phyloP scores from a whole-genome alignment of 2,329 filamentous ascomycete genomes.

The Phyllosticta capitalensis region DNA sequence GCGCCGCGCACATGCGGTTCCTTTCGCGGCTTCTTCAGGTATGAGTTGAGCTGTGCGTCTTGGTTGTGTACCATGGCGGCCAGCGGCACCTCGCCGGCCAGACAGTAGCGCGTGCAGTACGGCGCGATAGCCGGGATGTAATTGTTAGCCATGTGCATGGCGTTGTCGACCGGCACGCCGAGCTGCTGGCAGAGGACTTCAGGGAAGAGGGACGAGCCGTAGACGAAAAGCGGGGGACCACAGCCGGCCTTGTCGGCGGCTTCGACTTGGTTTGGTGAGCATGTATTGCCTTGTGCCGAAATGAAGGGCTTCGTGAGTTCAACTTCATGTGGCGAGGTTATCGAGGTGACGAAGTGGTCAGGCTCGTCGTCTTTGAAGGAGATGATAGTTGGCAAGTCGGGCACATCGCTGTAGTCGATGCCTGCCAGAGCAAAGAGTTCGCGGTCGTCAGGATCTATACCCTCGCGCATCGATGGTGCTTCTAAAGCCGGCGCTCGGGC shows the following conservation, averaged over 20 bases:
- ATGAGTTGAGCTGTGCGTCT: neutral
- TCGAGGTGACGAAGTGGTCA: neutral
- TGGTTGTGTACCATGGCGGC: neutral
- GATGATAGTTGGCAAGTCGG: slow-evolving; percentile 17
- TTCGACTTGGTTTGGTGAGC: neutral
- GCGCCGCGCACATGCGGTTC: neutral
- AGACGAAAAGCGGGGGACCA: slow-evolving; percentile 3
- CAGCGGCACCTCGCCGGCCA: neutral
- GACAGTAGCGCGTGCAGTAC: neutral
- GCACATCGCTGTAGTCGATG: neutral
- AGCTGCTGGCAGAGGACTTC: neutral
- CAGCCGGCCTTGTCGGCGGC: neutral
- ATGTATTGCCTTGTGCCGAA: neutral
- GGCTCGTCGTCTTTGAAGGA: slow-evolving; percentile 18
- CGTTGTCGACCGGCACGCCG: neutral
- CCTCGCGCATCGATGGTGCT: neutral
- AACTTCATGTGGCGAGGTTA: neutral
- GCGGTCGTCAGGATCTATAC: neutral
- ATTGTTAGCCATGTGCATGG: slow-evolving; percentile 4
- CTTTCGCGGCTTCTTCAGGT: neutral
- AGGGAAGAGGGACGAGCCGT: slow-evolving; percentile 2
- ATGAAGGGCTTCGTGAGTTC: neutral
- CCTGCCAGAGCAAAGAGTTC: neutral
- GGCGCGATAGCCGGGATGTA: neutral
- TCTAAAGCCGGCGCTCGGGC: neutral